Base-by-base conservation (phyloP, 768 basidiomycete species). In the Lepiota subincarnata region DNA sequence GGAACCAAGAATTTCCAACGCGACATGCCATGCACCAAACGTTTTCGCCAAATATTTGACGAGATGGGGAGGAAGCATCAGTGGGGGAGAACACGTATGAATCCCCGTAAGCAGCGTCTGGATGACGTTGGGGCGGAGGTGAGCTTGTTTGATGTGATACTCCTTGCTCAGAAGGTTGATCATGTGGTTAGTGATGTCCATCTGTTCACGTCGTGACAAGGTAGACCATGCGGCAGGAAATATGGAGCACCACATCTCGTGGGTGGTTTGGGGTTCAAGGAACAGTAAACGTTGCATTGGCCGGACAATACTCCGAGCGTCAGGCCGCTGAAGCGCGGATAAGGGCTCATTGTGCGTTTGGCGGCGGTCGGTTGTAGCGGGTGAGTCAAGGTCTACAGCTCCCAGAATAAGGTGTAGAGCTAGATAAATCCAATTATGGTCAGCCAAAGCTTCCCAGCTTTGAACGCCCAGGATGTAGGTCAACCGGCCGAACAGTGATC, bases 41-140 rank as follows among this genome's bases (percentile, higher is more conserved):
- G 92, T 92, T 71, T 98, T 97, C 14, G 91, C 92, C 31, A 98
- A 84, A 66, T 94, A 99, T 66, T 98, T 98, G 60, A 98, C 80
- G 34, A 99, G 82, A 62, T 96, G 89, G 10, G 97, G 95, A 6
- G 97, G 97, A 2, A 99, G 77, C 26, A 82, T 84, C 79, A 97
- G 87, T 0, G 89, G 80, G 4, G 95, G 92, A 6, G 77, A 81
- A 66, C 95, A 97, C n/a, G 86, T 81, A 37, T 91, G 83, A 38
- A 91, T 78, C 1, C 92, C 92, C 16, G 81, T 80, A 19, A 99
- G 84, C 24, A 99, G 76, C 0, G 93, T 93, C 65, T 97, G 89
- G 42, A 98, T 82, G 55, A 96, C 82, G 65, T 98, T 98, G 2
- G 95, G 94, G 11, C 92, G 86, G 63, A 90, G 67, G 40, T 93